A percentile compares a stretch with the other conserved stretches of the same genome.
phyloP scores from a whole-genome alignment of 2,329 filamentous ascomycete species.

The Orbilia javanica region DNA sequence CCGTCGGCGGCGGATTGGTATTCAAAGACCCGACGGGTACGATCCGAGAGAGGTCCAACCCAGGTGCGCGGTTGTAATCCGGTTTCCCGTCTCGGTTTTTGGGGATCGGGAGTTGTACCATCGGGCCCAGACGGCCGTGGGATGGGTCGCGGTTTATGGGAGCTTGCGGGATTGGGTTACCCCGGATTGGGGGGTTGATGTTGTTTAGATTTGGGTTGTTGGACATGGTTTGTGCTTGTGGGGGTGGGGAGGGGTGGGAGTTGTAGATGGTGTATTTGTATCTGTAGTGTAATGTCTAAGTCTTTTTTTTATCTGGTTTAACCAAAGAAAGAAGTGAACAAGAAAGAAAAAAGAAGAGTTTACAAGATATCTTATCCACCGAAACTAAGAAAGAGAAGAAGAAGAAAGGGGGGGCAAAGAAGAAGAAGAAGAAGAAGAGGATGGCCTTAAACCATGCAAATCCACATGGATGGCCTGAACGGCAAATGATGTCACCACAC shows the following conservation, averaged over 20 bases:
- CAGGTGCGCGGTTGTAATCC: slow-evolving; percentile 30
- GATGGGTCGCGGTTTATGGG: slow-evolving; percentile 27
- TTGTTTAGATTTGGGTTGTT: neutral
- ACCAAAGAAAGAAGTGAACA: too few species aligned
- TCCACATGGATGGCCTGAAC: neutral
- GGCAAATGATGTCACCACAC: neutral
- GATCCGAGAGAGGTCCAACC: slow-evolving; percentile 25
- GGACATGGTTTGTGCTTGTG: neutral
- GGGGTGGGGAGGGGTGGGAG: too few species aligned
- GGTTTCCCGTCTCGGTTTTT: slow-evolving; percentile 38
- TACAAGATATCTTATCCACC: too few species aligned
- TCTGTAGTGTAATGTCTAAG: too few species aligned
- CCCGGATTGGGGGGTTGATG: slow-evolving; percentile 4
- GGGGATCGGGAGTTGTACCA: slow-evolving; percentile 32
- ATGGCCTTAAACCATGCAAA: too few species aligned
- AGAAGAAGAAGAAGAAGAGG: too few species aligned
- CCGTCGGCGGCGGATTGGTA: neutral
- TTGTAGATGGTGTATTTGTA: too few species aligned
- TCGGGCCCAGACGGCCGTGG: slow-evolving; percentile 33
- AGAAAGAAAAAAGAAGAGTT: too few species aligned
- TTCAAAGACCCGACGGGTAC: slow-evolving; percentile 8
- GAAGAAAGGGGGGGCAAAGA: too few species aligned
- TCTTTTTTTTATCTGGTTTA: too few species aligned
- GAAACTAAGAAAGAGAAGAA: too few species aligned
- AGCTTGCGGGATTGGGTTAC: slow-evolving; percentile 37